Evolutionary conservation across 2,329 filamentous ascomycete genomes (phyloP), one percentile per base, ranked within the genome.

Genomic region (Mycosphaerella sp.): DNA sequence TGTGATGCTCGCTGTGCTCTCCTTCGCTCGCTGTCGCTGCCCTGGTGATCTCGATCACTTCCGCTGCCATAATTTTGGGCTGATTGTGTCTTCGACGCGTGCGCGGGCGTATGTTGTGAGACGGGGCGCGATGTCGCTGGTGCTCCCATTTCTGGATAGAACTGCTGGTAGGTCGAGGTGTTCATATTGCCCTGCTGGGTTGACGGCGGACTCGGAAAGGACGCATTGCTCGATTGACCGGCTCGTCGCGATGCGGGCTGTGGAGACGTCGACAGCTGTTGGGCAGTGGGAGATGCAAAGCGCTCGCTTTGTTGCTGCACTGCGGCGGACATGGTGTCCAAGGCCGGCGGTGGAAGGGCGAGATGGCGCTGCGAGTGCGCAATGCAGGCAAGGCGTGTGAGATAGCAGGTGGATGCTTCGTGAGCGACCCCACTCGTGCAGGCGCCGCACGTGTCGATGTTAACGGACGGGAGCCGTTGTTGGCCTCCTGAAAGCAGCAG

Each of bases 81-180:
- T 39, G 63, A 58, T 47, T 70, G 68, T 54, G 73, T 46, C 25
- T 52, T 42, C 1, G 59, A 47, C 27, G 62, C 54, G 36, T 58
- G 40, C 18, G 57, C 56, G 14, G 56, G 55, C 39, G 60, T 57
- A 41, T 56, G 48, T 35, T 58, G 57, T 12, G 57, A 53, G 8
- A 61, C 58, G 5, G 62, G 60, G n/a, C 65, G 54, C 44, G 62
- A 60, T 28, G 50, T 54, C 27, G 41, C 52, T 50, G 45, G 55
- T 43, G 57, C 49, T 47, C 49, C 36, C 41, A 53, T 42, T 16
- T 66, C 64, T 16, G 63, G 62, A 44, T 68, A 66, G 55, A 82
- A 80, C 58, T 82, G 85, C 39, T 88, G 93, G 12, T 89, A 94
- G 6, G 87, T 90, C 64, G 89, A 81, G 32, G 87, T 87, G 42